phyloP scores from a whole-genome alignment of 805 yeast species.

The Ogataea zsoltii region DNA sequence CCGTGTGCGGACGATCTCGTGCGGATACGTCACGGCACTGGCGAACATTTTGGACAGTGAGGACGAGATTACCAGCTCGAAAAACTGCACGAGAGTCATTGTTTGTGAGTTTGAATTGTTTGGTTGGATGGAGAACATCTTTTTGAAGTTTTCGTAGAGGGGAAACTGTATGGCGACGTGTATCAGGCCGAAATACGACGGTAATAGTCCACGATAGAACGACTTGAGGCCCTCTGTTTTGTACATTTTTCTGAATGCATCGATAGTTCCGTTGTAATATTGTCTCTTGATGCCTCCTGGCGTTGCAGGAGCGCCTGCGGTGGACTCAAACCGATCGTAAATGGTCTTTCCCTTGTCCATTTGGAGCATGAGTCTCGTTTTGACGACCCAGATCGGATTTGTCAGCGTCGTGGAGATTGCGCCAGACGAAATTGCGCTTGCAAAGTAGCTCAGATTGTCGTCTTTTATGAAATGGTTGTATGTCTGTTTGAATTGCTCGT shows the following conservation, averaged over 20 bases:
- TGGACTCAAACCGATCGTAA: slow-evolving; percentile 33
- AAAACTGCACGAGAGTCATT: slow-evolving; percentile 25
- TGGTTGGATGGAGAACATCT: slow-evolving; percentile 37
- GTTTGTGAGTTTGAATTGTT: slow-evolving; percentile 9
- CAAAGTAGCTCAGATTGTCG: slow-evolving; percentile 42
- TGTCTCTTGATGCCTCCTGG: slow-evolving; percentile 22
- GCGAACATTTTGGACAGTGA: slow-evolving; percentile 86
- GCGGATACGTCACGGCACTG: slow-evolving; percentile 88
- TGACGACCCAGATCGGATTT: slow-evolving; percentile 97
- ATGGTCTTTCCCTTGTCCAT: slow-evolving; percentile 48
- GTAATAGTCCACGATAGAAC: slow-evolving; percentile 86
- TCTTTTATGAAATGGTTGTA: slow-evolving; percentile 24
- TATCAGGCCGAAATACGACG: slow-evolving; percentile 84
- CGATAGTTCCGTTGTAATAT: slow-evolving; percentile 73
- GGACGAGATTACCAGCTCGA: slow-evolving; percentile 63
- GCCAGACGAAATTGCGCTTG: slow-evolving; percentile 84
- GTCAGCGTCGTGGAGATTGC: slow-evolving; percentile 79
- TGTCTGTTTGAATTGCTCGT: slow-evolving; percentile 70
- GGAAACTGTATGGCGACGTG: slow-evolving; percentile 98
- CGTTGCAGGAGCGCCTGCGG: slow-evolving; percentile 23
- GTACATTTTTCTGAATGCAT: slow-evolving; percentile 82
- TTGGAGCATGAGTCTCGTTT: slow-evolving; percentile 91
- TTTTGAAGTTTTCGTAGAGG: slow-evolving; percentile 79
- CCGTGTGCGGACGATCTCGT: slow-evolving; percentile 89
- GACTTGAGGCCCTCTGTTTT: slow-evolving; percentile 74